A percentile compares a stretch with the other conserved stretches of the same genome.
phyloP scores from a whole-genome alignment of 2,329 filamentous ascomycete genomes.

The Furcasterigmium sp. region DNA sequence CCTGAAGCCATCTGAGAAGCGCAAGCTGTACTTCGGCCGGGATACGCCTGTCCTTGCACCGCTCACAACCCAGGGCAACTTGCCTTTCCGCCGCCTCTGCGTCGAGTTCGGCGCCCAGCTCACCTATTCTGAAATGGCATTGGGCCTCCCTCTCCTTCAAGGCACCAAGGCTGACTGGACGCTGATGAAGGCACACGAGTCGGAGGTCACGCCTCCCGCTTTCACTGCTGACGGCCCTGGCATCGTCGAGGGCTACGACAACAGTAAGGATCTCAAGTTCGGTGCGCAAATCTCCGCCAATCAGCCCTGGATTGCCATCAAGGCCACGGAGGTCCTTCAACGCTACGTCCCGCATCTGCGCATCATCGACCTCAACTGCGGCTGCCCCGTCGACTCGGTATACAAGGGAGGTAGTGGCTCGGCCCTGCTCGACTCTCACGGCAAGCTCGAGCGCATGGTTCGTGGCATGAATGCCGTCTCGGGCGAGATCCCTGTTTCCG shows the following conservation, averaged over 20 bases:
- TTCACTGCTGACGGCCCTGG: conserved; percentile 47
- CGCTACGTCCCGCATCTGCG: conserved; percentile 76
- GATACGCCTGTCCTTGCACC: conserved; percentile 94
- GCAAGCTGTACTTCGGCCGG: conserved; percentile 85
- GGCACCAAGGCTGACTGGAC: conserved; percentile 93
- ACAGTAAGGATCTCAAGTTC: conserved; percentile 78
- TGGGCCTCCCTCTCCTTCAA: conserved; percentile 83
- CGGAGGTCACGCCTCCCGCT: conserved; percentile 68
- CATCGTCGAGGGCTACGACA: conserved; percentile 73
- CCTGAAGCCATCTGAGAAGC: conserved; percentile 87
- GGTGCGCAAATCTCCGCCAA: conserved; percentile 90
- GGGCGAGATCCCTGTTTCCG: conserved; percentile 83
- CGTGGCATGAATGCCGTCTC: conserved; percentile 95
- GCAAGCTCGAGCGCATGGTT: conserved; percentile 90
- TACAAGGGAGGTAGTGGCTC: conserved; percentile 86
- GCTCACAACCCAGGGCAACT: conserved; percentile 91
- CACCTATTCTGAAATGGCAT: conserved; percentile 98
- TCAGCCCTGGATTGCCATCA: conserved; percentile 85
- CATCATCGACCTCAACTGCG: conserved; percentile 92
- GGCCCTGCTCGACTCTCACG: conserved; percentile 79
- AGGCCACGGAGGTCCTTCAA: conserved; percentile 77
- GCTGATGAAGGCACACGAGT: conserved; percentile 85
- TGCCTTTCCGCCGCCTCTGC: conserved; percentile 89
- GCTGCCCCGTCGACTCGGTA: conserved; percentile 93
- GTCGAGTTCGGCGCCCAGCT: conserved; percentile 84